Conservation (phyloP, 306 rosid species). For the Fragaria iinumae region DNA sequence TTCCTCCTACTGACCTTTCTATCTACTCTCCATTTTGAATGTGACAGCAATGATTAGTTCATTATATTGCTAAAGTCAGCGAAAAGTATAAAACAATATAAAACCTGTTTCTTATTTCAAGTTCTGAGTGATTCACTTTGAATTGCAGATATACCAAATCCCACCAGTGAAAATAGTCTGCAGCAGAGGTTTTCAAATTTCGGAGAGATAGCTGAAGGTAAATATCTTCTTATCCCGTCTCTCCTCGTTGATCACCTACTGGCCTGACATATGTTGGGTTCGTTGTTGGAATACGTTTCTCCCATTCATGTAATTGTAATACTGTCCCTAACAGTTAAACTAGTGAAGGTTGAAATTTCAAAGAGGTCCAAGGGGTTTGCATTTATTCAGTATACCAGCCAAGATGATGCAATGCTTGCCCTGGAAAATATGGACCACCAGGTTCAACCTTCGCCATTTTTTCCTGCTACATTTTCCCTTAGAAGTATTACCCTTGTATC, state of each 20-base stretch:
- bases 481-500: slow-evolving; percentile 5
- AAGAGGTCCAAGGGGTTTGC: slow-evolving; percentile 74
- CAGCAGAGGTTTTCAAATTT: slow-evolving; percentile 69
- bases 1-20: not conserved
- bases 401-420: slow-evolving; percentile 80
- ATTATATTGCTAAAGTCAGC: not conserved
- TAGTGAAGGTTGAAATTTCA: slow-evolving; percentile 51
- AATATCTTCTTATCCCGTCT: slow-evolving; percentile 4
- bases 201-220: slow-evolving; percentile 88
- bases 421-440: slow-evolving; percentile 84
- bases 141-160: slow-evolving; percentile 78
- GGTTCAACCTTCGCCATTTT: slow-evolving; percentile 40
- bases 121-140: slow-evolving; percentile 25
- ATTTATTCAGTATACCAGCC: slow-evolving; percentile 76
- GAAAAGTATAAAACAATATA: not conserved
- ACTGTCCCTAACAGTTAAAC: slow-evolving; percentile 43
- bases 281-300: not conserved
- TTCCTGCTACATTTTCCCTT: not conserved
- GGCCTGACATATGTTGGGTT: not conserved
- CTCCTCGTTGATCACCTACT: not conserved
- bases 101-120: not conserved
- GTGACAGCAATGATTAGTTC: not conserved
- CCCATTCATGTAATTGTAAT: slow-evolving; percentile 9
- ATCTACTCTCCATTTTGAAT: not conserved
- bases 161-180: slow-evolving; percentile 56